A percentile compares a stretch with the other conserved stretches of the same genome.
Conservation (phyloP, 768 basidiomycete genomes). For the Pluteus cervinus region DNA sequence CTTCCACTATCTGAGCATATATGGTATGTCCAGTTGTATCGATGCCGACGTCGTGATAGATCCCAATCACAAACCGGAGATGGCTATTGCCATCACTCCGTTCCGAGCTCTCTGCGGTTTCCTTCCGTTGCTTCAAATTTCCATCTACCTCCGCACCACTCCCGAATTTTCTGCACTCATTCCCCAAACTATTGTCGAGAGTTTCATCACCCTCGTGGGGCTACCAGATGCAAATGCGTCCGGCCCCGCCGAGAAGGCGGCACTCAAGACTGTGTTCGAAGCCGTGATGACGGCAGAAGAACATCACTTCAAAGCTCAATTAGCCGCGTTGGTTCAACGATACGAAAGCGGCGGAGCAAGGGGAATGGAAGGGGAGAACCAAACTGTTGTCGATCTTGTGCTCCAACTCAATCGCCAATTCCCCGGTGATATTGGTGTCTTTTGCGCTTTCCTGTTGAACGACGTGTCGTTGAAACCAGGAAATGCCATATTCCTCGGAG, state of each 20-base stretch:
- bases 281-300: conserved; percentile 79
- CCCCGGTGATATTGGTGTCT: conserved; percentile 88
- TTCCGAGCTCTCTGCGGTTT: conserved; percentile 94
- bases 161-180: conserved; percentile 78
- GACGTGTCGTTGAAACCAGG: conserved; percentile 74
- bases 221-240: conserved; percentile 26
- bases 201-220: conserved; percentile 43
- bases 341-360: conserved; percentile 43
- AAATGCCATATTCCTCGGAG: conserved; percentile 91
- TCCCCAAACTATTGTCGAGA: conserved; percentile 42
- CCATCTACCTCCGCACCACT: conserved; percentile 54
- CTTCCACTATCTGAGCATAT: not conserved
- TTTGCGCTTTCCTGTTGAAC: conserved; percentile 89
- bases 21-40: not conserved
- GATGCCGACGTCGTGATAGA: conserved; percentile 37
- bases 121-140: conserved; percentile 71
- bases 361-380: conserved; percentile 27
- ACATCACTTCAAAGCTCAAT: conserved; percentile 41
- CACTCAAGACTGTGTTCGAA: conserved; percentile 72
- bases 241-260: conserved; percentile 46
- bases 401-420: conserved; percentile 64
- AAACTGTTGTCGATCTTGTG: conserved; percentile 55
- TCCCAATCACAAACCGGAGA: conserved; percentile 97
- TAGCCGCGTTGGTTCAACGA: conserved; percentile 52
- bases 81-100: conserved; percentile 93